Evolutionary conservation across 495 filamentous ascomycete genomes (phyloP).

Genomic region (Xylaria grammica): DNA sequence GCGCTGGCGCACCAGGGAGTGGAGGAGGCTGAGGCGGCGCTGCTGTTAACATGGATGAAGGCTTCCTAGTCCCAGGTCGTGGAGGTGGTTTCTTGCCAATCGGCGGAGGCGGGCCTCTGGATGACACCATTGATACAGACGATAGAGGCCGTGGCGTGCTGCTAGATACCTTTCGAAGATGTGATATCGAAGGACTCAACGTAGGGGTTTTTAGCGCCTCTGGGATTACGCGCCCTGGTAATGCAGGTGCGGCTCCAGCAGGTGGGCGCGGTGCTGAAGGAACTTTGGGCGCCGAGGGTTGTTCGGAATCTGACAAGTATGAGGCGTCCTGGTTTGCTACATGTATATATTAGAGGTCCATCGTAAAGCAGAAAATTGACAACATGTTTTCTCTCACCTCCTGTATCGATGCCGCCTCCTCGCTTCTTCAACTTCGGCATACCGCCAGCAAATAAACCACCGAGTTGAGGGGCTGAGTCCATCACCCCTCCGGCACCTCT

Average conservation of each 20-base stretch:
- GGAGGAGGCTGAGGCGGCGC: slow-evolving; percentile 51
- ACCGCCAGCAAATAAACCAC: slow-evolving; percentile 87
- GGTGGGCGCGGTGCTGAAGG: slow-evolving; percentile 71
- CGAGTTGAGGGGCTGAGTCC: slow-evolving; percentile 78
- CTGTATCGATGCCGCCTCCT: slow-evolving; percentile 85
- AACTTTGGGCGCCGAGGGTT: slow-evolving; percentile 63
- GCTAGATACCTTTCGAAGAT: slow-evolving; percentile 63
- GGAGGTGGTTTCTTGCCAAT: slow-evolving; percentile 73
- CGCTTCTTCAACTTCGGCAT: slow-evolving; percentile 94
- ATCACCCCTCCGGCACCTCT: slow-evolving; percentile 49
- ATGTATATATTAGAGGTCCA: slow-evolving; percentile 33
- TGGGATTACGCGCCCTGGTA: slow-evolving; percentile 55
- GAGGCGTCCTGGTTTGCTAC: slow-evolving; percentile 72
- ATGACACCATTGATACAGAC: slow-evolving; percentile 48
- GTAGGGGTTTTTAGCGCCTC: slow-evolving; percentile 27
- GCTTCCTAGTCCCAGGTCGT: slow-evolving; percentile 71
- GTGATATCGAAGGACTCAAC: slow-evolving; percentile 55
- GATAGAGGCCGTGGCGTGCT: slow-evolving; percentile 60
- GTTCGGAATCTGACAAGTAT: slow-evolving; percentile 81
- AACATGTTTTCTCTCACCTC: slow-evolving; percentile 52
- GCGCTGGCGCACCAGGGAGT: slow-evolving; percentile 55
- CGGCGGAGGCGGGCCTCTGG: slow-evolving; percentile 60
- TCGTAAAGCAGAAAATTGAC: background rate
- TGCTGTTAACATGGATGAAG: slow-evolving; percentile 50
- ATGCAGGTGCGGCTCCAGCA: slow-evolving; percentile 60